Base-by-base conservation (phyloP, 306 rosid genomes). In the Boehmeria nivea region DNA sequence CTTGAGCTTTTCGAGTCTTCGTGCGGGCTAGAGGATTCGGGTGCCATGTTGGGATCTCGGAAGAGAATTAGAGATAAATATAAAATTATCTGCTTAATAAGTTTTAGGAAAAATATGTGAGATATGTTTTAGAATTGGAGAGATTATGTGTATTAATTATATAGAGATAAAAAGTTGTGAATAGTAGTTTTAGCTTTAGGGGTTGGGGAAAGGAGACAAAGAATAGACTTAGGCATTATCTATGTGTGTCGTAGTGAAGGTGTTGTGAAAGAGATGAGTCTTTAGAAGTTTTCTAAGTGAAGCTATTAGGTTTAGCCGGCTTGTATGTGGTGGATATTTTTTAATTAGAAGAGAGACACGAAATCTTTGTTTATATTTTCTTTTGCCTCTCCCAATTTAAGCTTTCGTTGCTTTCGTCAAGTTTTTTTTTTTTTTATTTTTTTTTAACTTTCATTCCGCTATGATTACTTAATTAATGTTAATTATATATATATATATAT, bases 291-390 rank as follows among this genome's bases (percentile, higher is more conserved):
- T 80, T 65, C 77, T 78, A 20, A 21, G 36, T 3, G 54, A 38
- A 62, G 60, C 54, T 75, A 67, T 73, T 76, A 59, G 36, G 55
- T 64, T n/a, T 64, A 75, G 91, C 91, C 87, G 91, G 84, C 87
- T 61, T 49, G 20, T 23, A 42, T 42, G 19, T 54, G 26, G 59
- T 54, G 70, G 79, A 72, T 70, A 54, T 68, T 23, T 71, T 66
- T 43, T 36, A 1, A 55, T 45, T 24, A 46, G 15, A 23, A 53
- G 47, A 27, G 60, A 48, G 7, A 12, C 40, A 28, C 47, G n/a
- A 14, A 12, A 6, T 45, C 44, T 43, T 43, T 12, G 6, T 71
- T 37, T 50, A 25, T 61, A 38, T 52, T 20, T 25, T 51, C 3
- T 31, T 55, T 16, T 25, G 65, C 59, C 31, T 59, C 75, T 67